Conservation (phyloP, 345 rosid genomes). For the Eucalyptus rudis region DNA sequence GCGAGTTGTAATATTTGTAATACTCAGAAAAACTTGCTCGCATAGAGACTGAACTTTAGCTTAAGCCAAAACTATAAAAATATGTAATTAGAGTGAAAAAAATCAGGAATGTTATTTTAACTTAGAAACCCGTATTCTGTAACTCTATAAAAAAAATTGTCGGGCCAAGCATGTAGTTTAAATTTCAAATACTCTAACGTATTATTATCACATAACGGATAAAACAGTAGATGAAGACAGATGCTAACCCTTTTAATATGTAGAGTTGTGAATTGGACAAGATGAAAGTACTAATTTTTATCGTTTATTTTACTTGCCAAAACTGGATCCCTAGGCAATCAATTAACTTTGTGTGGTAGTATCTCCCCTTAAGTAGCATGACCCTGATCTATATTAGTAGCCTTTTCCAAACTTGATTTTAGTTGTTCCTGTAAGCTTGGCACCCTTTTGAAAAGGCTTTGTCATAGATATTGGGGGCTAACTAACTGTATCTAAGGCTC, state of each 20-base stretch:
- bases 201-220: neutral
- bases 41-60: neutral
- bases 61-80: neutral
- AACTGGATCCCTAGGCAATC: neutral
- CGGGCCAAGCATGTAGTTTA: neutral
- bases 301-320: neutral
- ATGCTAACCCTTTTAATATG: neutral
- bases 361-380: neutral
- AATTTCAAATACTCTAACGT: neutral
- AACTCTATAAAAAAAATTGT: neutral
- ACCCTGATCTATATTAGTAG: neutral
- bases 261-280: neutral
- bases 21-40: neutral
- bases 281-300: neutral
- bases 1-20: neutral
- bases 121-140: neutral
- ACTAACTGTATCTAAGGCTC: neutral
- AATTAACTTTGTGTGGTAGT: neutral
- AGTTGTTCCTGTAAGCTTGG: neutral
- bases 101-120: neutral
- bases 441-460: neutral
- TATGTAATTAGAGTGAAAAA: neutral
- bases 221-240: neutral
- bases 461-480: neutral
- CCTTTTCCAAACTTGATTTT: neutral